Base-by-base conservation (phyloP, 2,329 filamentous ascomycete species). In the Paracorniculantispora psalliotae region DNA sequence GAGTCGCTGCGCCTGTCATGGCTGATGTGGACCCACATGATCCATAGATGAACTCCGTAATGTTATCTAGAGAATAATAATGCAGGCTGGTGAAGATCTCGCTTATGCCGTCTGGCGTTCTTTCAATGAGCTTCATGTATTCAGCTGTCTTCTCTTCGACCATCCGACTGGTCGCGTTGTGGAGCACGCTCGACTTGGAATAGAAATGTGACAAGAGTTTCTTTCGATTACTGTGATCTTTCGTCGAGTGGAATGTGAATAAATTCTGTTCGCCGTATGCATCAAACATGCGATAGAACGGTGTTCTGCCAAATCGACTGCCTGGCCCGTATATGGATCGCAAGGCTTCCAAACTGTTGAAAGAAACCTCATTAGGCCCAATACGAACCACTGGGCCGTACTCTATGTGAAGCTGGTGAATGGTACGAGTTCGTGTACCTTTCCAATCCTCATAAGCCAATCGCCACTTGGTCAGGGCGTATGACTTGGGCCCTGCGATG, bases 281-380 rank as follows among this genome's bases (percentile, higher is more conserved):
- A 62, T 82, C 79, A 60, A 84, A 83, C 77, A 83, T 82, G 47
- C 76, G 73, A 58, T 84, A 84, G 63, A 83, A 84, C 1, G 54
- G 49, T 0, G 80, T 80, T 41, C 79, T 68, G 43, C 77, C 79
- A 58, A 78, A 83, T 0, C 74, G 74, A 48, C 73, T 78, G 1
- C 81, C 81, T 1, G 81, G 75, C 0, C 81, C 80, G 65, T 84
- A 83, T 23, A 84, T 83, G 0, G 75, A 75, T n/a, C 75, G 73
- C 39, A 83, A 61, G 0, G 80, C 81, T 0, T 74, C 67, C 0
- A 80, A 67, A 5, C 66, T 72, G 21, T 69, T 69, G 63, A 76
- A 74, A 0, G 74, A 76, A 1, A 82, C 67, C 62, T 81, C 77
- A 52, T 74, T 71, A 0, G 79, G 79, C 0, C 73, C 74, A 8